Conservation (phyloP, 2,329 filamentous ascomycete species). For the Huntiella decipiens region DNA sequence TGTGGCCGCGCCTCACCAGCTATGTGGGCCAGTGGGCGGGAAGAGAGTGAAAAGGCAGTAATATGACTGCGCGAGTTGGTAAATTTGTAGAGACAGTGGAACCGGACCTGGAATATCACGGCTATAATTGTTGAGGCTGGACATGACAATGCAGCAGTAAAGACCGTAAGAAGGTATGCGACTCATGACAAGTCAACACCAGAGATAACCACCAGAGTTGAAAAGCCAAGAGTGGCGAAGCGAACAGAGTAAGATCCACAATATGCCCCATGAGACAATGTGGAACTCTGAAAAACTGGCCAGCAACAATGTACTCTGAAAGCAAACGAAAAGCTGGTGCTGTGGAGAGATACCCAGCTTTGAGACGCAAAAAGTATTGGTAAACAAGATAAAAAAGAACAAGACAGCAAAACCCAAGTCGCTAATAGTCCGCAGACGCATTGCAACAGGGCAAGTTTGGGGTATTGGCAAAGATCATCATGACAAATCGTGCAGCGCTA, state of each 20-base stretch:
- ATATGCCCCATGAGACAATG: not conserved
- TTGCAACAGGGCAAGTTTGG: not conserved
- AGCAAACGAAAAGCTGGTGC: not conserved
- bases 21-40: no score
- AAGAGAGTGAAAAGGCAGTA: conserved; percentile 1
- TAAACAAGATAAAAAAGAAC: not conserved
- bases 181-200: not conserved
- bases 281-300: not conserved
- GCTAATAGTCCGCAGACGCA: not conserved
- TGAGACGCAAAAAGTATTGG: not conserved
- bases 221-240: not conserved
- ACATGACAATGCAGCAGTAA: conserved; percentile 8
- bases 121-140: not conserved
- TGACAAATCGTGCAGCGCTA: not conserved
- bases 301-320: not conserved
- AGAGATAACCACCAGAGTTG: not conserved
- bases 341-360: not conserved
- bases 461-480: not conserved
- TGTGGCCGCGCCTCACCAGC: not conserved
- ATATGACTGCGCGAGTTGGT: not conserved
- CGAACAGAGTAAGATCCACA: not conserved
- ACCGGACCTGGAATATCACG: not conserved
- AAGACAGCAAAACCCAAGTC: not conserved
- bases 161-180: not conserved
- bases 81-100: not conserved